Evolutionary conservation across 306 rosid genomes (phyloP).

Genomic region (Begonia masoniana): DNA sequence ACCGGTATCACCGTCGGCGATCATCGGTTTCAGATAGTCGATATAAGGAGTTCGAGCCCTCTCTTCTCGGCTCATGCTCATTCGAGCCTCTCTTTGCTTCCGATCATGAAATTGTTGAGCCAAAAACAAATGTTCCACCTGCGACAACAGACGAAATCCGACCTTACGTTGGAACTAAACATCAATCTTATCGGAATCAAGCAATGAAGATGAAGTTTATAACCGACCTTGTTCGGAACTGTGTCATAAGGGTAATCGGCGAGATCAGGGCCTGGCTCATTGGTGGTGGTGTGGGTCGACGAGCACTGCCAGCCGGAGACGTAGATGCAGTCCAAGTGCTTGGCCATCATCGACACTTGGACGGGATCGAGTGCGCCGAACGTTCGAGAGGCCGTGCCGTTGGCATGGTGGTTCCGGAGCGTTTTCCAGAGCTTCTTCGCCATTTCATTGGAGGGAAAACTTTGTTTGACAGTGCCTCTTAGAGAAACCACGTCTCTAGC

Average conservation of each 20-base stretch:
- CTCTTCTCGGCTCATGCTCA: constrained; percentile 73
- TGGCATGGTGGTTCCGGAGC: constrained; percentile 77
- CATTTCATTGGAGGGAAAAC: constrained; percentile 66
- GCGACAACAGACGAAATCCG: too few relatives aligned
- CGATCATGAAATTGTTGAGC: constrained; percentile 93
- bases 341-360: constrained; percentile 91
- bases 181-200: too few relatives aligned
- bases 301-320: constrained; percentile 99
- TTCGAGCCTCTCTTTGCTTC: constrained; percentile 77
- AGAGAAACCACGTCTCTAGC: constrained; percentile 73
- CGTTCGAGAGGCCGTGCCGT: constrained; percentile 79
- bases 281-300: constrained; percentile 77
- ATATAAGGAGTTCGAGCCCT: constrained; percentile 58
- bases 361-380: constrained; percentile 97
- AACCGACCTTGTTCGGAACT: constrained; percentile 78
- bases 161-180: too few relatives aligned
- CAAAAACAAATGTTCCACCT: constrained; percentile 55
- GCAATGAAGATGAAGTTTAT: too few relatives aligned
- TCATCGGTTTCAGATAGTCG: constrained; percentile 85
- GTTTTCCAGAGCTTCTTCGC: constrained; percentile 81
- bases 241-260: constrained; percentile 98
- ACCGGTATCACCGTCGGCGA: constrained; percentile 89
- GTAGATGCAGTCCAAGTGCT: constrained; percentile 72
- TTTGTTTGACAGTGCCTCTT: constrained; percentile 59
- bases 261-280: constrained; percentile 95